Percentiles rank a stretch among this genome's conserved stretches.
Conservation (phyloP, 345 rosid genomes). For the Salix koriyanagi region DNA sequence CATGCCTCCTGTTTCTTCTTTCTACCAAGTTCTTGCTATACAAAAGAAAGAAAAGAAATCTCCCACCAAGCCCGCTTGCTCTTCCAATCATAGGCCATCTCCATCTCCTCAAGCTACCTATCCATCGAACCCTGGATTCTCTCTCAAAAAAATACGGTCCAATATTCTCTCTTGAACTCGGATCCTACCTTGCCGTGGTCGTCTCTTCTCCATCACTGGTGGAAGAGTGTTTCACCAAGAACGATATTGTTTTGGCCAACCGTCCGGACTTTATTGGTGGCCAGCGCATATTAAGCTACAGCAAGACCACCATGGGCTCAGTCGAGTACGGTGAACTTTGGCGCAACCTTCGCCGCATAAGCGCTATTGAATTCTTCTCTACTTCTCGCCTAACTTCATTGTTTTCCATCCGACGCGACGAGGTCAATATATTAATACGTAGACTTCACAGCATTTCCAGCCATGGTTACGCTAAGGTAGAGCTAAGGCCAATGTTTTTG, state of each 20-base stretch:
- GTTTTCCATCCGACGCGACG: background rate
- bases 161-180: background rate
- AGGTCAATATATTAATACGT: background rate
- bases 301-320: background rate
- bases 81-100: background rate
- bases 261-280: background rate
- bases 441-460: background rate
- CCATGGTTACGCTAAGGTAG: background rate
- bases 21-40: background rate
- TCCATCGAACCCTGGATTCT: background rate
- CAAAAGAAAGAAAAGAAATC: background rate
- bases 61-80: background rate
- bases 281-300: background rate
- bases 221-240: background rate
- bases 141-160: background rate
- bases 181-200: background rate
- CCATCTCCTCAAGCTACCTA: background rate
- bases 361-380: background rate
- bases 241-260: background rate
- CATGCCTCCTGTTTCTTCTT: background rate
- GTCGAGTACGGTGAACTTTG: background rate
- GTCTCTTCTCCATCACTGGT: background rate
- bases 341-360: background rate
- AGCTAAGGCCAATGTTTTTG: background rate
- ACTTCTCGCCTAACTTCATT: background rate